Evolutionary conservation across 768 basidiomycete species (phyloP).

Genomic region (Leccinum barrowsii): DNA sequence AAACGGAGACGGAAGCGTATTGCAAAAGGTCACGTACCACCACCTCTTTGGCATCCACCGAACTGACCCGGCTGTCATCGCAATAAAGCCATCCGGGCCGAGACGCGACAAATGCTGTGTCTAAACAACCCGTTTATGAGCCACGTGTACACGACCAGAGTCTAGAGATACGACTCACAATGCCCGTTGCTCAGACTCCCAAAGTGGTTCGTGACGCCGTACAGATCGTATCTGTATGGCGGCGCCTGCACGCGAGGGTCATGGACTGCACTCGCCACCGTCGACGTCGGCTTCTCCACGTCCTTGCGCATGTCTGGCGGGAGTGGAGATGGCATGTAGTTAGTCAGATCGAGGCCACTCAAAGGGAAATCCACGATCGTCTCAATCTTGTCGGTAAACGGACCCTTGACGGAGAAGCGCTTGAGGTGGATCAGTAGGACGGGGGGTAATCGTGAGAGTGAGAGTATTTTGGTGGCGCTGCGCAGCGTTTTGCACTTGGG

Average conservation of each 20-base stretch:
- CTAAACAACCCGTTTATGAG: constrained; percentile 37
- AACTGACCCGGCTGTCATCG: constrained; percentile 85
- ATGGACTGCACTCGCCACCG: constrained; percentile 33
- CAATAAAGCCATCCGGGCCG: constrained; percentile 89
- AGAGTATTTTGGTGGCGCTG: constrained; percentile 80
- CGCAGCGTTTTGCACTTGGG: constrained; percentile 89
- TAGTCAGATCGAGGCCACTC: constrained; percentile 58
- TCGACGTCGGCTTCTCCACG: constrained; percentile 36
- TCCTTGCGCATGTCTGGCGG: constrained; percentile 59
- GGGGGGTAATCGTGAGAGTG: constrained; percentile 89
- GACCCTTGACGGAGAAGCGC: constrained; percentile 86
- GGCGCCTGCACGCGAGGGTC: constrained; percentile 83
- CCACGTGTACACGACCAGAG: neutral
- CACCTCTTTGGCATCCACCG: constrained; percentile 73
- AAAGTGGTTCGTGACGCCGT: constrained; percentile 94
- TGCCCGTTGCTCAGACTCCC: constrained; percentile 94
- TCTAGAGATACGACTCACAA: constrained; percentile 53
- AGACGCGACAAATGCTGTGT: constrained; percentile 89
- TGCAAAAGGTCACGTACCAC: constrained; percentile 52
- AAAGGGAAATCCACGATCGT: constrained; percentile 90
- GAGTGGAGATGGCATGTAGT: constrained; percentile 81
- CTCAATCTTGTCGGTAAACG: constrained; percentile 95
- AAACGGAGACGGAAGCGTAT: neutral
- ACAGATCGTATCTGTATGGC: constrained; percentile 90
- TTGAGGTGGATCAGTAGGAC: constrained; percentile 91